These are phyloP conservation scores for Aspergillus quadricinctus DNA, from an alignment of 2,329 filamentous ascomycete species.

Conservation along the genomic window DNA sequence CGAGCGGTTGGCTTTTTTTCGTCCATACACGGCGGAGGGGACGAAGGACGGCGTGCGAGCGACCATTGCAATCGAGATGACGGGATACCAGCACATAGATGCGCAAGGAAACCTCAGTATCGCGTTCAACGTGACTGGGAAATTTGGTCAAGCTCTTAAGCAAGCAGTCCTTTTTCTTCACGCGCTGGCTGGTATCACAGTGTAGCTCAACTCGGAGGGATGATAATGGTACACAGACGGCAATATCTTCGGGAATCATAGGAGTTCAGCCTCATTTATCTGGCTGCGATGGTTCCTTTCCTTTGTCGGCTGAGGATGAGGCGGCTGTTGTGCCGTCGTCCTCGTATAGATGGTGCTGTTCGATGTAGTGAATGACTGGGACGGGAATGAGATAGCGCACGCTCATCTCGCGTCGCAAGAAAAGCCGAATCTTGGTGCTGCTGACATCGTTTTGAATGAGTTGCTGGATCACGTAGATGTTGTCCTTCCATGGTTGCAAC, in stretches of 20 bases:
- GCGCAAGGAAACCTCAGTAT: background rate
- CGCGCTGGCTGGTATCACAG: background rate
- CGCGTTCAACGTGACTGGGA: background rate
- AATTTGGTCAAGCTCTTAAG: background rate
- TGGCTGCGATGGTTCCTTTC: constrained; percentile 26
- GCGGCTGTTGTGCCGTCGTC: constrained; percentile 40
- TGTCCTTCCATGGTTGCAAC: constrained; percentile 76
- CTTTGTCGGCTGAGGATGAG: constrained; percentile 28
- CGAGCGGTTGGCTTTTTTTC: background rate
- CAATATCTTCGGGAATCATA: background rate
- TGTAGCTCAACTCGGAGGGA: background rate
- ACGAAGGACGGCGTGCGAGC: background rate
- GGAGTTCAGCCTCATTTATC: constrained; percentile 23
- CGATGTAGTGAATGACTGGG: constrained; percentile 70
- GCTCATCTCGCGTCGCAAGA: constrained; percentile 74
- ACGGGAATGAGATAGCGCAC: constrained; percentile 73
- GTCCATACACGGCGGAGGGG: background rate
- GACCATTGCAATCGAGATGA: background rate
- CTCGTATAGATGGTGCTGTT: constrained; percentile 61
- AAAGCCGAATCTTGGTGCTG: constrained; percentile 75
- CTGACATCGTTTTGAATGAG: constrained; percentile 83
- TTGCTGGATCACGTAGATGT: constrained; percentile 83
- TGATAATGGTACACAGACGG: background rate
- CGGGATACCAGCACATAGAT: background rate
- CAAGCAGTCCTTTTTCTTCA: background rate